Evolutionary conservation across 225 moss, liverwort and hornwort genomes (phyloP), one percentile per base, ranked within the genome.

Genomic region (Sphagnum contortum): DNA sequence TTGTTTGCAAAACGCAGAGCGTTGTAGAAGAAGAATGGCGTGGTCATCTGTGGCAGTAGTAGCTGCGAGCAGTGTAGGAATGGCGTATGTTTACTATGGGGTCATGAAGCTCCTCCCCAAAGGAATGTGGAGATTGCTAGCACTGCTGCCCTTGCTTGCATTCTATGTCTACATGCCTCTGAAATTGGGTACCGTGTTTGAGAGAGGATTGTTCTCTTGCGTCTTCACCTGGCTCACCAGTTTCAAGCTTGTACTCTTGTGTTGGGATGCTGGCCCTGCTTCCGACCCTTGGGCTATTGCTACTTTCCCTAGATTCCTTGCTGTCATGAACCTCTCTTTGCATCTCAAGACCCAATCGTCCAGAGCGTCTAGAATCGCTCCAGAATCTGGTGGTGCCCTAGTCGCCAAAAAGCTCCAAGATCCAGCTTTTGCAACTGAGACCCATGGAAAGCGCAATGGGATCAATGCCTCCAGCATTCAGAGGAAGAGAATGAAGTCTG

Each of bases 201-300:
- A 83, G 75, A 76, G 87, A 0, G 51, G 14, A 0, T 0, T 75
- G 0, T 66, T 68, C 55, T 78, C 79, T 45, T 90, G 90, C 67
- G 80, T 96, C 10, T 87, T 92, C 71, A 55, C 82, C 11, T 88
- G 92, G 92, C 51, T 85, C 50, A 79, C 82, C 8, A 69, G 75
- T 48, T 83, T 77, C 68, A 90, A 90, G 76, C 73, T 96, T 47
- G 75, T 80, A 8, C 65, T 92, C 62, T 64, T 96, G 2, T 90
- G 83, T 44, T 92, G 86, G 84, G 87, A 83, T 63, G 59, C 51
- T 1, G 96, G 90, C 54, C 87, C 92, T 4, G 90, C 76, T 0
- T 77, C 82, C 3, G 92, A 90, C 59, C 81, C 88, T 29, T 77
- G 82, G 85, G 86, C 75, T 2, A 57, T 79, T 6, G 85, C 90